Percentiles rank a stretch among this genome's conserved stretches.
Evolutionary conservation across 257 asterid species (phyloP).

Genomic region (Fraxinus excelsior): DNA sequence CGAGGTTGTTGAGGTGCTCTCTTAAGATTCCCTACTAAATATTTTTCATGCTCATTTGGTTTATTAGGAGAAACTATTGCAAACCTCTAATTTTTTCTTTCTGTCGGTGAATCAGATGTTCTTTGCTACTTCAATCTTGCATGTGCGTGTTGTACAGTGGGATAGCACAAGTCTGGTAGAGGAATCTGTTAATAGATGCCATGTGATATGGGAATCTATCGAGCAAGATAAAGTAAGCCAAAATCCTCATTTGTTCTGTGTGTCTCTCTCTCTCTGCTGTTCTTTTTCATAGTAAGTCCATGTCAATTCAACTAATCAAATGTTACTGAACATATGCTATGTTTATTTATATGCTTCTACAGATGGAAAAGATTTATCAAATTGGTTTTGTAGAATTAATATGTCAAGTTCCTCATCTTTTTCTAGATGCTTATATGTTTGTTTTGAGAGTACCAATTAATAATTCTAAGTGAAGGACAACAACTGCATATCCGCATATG

Average conservation of each 20-base stretch:
- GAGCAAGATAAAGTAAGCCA: constrained; percentile 70
- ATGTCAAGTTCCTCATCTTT: background rate
- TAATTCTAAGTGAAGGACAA: background rate
- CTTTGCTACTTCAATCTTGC: constrained; percentile 89
- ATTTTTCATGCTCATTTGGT: constrained; percentile 10
- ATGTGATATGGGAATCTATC: constrained; percentile 74
- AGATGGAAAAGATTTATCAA: background rate
- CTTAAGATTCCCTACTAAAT: constrained; percentile 12
- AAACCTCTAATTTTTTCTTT: constrained; percentile 33
- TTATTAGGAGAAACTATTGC: constrained; percentile 10
- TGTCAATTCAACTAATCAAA: background rate
- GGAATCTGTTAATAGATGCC: constrained; percentile 80
- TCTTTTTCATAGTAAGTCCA: background rate
- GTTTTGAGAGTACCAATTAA: background rate
- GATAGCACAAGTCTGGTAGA: constrained; percentile 69
- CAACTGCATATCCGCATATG: background rate
- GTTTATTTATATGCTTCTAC: background rate
- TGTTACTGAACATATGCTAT: background rate
- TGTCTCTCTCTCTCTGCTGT: background rate
- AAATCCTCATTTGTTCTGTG: background rate
- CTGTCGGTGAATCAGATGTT: constrained; percentile 65
- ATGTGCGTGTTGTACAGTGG: constrained; percentile 89
- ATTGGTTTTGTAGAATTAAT: background rate
- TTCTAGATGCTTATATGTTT: background rate
- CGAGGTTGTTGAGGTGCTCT: constrained; percentile 9